Evolutionary conservation across 2,329 filamentous ascomycete genomes (phyloP).

Genomic region (Cercospora sesami): DNA sequence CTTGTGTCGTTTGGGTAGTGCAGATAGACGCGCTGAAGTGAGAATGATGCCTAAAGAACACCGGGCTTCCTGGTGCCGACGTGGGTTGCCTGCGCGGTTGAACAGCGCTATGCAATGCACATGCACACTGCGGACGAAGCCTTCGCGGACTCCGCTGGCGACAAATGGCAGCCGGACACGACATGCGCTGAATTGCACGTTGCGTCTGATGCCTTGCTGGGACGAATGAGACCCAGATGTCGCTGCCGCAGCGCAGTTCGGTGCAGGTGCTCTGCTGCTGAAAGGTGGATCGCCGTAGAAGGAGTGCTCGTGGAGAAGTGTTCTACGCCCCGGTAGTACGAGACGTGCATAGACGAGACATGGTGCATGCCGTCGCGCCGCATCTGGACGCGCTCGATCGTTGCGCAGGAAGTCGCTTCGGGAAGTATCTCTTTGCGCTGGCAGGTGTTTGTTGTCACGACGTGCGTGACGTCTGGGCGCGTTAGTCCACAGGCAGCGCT

Average conservation of each 20-base stretch:
- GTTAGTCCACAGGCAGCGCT: background rate
- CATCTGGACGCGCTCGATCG: background rate
- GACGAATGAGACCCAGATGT: background rate
- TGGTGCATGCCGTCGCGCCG: background rate
- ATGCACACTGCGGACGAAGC: slow-evolving; percentile 7
- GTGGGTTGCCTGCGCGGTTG: slow-evolving; percentile 14
- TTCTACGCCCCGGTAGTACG: slow-evolving; percentile 5
- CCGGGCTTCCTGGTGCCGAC: slow-evolving; percentile 26
- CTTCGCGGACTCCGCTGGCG: slow-evolving; percentile 12
- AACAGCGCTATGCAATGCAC: slow-evolving; percentile 17
- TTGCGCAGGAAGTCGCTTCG: background rate
- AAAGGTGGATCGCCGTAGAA: background rate
- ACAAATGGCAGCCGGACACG: slow-evolving; percentile 24
- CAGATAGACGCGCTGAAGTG: background rate
- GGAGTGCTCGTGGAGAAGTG: background rate
- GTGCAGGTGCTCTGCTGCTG: background rate
- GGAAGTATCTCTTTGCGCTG: background rate
- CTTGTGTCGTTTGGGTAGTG: background rate
- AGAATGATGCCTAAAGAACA: slow-evolving; percentile 16
- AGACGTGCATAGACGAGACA: slow-evolving; percentile 12
- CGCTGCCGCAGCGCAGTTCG: background rate
- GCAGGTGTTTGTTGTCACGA: background rate
- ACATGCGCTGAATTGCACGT: slow-evolving; percentile 12
- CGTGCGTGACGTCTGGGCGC: background rate
- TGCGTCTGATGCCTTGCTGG: background rate